A percentile compares a stretch with the other conserved stretches of the same genome.
Conservation (phyloP, 2,329 filamentous ascomycete species). For the Pyricularia grisea region DNA sequence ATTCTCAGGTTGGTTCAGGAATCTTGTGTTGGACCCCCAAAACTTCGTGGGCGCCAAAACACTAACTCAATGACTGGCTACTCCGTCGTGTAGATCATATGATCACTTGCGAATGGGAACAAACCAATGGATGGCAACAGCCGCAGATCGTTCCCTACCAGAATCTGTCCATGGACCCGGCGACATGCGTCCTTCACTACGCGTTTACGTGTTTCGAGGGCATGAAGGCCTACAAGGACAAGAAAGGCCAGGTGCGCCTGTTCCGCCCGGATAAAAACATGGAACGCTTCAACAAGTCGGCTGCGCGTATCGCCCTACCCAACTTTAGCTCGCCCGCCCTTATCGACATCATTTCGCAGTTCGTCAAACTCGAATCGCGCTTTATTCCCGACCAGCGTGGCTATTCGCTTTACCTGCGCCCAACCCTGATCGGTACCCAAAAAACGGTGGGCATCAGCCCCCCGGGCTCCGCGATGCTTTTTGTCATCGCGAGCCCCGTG, state of each 20-base stretch:
- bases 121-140: slow-evolving; percentile 70
- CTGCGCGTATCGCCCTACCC: slow-evolving; percentile 84
- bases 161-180: slow-evolving; percentile 92
- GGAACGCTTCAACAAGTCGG: slow-evolving; percentile 85
- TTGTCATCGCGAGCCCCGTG: slow-evolving; percentile 91
- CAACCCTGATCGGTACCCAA: slow-evolving; percentile 96
- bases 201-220: slow-evolving; percentile 97
- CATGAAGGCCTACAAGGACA: slow-evolving; percentile 98
- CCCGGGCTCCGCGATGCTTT: slow-evolving; percentile 87
- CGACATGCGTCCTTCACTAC: slow-evolving; percentile 97
- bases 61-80: background rate
- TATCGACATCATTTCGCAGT: slow-evolving; percentile 71
- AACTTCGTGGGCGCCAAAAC: background rate
- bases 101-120: slow-evolving; percentile 90
- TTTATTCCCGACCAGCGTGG: slow-evolving; percentile 83
- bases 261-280: slow-evolving; percentile 97
- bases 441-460: slow-evolving; percentile 84
- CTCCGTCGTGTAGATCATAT: slow-evolving; percentile 66
- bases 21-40: background rate
- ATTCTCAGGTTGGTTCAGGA: slow-evolving; percentile 63
- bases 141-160: slow-evolving; percentile 88
- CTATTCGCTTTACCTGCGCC: slow-evolving; percentile 91
- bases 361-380: slow-evolving; percentile 72
- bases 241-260: slow-evolving; percentile 65
- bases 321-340: slow-evolving; percentile 68